These are phyloP conservation scores for Geoglossum cookeanum DNA, from an alignment of 2,329 filamentous ascomycete genomes.

Conservation along the genomic window DNA sequence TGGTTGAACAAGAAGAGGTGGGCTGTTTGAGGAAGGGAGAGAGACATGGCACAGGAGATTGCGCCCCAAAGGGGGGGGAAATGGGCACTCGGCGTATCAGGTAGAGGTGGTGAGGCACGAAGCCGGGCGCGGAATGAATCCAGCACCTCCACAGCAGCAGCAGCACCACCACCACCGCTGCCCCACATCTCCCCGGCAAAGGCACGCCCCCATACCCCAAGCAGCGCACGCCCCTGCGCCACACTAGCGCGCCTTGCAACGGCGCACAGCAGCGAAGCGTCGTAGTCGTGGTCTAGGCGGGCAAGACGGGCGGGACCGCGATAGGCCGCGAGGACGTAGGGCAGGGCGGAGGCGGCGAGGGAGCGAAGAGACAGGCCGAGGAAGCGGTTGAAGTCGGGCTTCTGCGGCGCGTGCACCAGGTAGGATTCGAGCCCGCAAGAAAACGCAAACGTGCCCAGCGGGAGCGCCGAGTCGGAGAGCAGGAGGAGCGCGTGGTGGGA, in stretches of 20 bases:
- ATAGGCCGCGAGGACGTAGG: slow-evolving; percentile 54
- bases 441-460: slow-evolving; percentile 74
- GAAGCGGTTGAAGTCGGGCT: slow-evolving; percentile 40
- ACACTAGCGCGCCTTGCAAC: slow-evolving; percentile 58
- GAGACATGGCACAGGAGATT: slow-evolving; percentile 31
- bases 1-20: slow-evolving; percentile 47
- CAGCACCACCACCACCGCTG: not conserved
- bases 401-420: slow-evolving; percentile 38
- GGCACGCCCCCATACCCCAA: slow-evolving; percentile 52
- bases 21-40: slow-evolving; percentile 32
- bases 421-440: slow-evolving; percentile 68
- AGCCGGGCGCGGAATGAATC: not conserved
- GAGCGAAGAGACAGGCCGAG: slow-evolving; percentile 51
- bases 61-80: slow-evolving; percentile 42
- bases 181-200: not conserved
- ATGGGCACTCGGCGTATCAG: slow-evolving; percentile 27
- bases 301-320: slow-evolving; percentile 31
- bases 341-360: slow-evolving; percentile 51
- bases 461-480: slow-evolving; percentile 63
- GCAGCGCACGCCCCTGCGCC: slow-evolving; percentile 55
- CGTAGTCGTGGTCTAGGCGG: slow-evolving; percentile 52
- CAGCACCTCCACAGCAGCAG: not conserved
- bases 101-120: not conserved
- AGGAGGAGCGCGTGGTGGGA: slow-evolving; percentile 51
- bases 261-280: slow-evolving; percentile 60